These are phyloP conservation scores for Thielaviopsis euricoi DNA, from an alignment of 2,329 filamentous ascomycete genomes.

Conservation along the genomic window DNA sequence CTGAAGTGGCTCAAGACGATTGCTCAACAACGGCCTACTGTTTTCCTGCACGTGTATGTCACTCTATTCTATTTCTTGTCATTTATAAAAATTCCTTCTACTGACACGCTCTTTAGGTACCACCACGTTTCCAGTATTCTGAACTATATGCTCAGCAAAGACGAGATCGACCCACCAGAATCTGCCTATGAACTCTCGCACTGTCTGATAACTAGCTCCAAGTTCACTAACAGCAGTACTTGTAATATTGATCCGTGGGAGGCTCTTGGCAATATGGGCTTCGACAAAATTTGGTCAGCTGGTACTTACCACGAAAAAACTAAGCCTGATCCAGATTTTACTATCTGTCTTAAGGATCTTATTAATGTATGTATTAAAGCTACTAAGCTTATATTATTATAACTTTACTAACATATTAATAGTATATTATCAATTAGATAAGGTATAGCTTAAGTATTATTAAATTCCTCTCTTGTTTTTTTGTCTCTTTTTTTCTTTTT, in stretches of 20 bases:
- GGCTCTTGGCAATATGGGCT: conserved; percentile 44
- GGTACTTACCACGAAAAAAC: conserved; percentile 33
- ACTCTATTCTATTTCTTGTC: too few relatives aligned
- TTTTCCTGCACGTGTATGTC: conserved; percentile 42
- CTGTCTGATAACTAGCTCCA: conserved; percentile 35
- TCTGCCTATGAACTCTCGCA: conserved; percentile 44
- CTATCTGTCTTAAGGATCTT: conserved; percentile 39
- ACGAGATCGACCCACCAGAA: too few relatives aligned
- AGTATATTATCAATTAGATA: too few relatives aligned
- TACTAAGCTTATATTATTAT: too few relatives aligned
- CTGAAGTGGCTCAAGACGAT: conserved; percentile 44
- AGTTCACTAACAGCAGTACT: conserved; percentile 33
- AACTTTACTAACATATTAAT: too few relatives aligned
- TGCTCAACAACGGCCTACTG: conserved; percentile 34
- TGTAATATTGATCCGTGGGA: conserved; percentile 31
- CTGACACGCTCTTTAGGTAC: conserved; percentile 26
- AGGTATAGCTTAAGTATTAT: too few relatives aligned
- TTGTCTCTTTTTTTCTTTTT: too few relatives aligned
- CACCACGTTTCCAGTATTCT: conserved; percentile 40
- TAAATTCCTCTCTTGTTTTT: too few relatives aligned
- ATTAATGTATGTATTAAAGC: conserved; percentile 35
- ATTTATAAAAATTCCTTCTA: conserved; percentile 10
- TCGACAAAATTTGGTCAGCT: conserved; percentile 44
- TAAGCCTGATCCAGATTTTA: conserved; percentile 31
- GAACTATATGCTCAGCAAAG: conserved; percentile 43